Evolutionary conservation across 306 rosid genomes (phyloP).

Genomic region (Oemleria cerasiformis): DNA sequence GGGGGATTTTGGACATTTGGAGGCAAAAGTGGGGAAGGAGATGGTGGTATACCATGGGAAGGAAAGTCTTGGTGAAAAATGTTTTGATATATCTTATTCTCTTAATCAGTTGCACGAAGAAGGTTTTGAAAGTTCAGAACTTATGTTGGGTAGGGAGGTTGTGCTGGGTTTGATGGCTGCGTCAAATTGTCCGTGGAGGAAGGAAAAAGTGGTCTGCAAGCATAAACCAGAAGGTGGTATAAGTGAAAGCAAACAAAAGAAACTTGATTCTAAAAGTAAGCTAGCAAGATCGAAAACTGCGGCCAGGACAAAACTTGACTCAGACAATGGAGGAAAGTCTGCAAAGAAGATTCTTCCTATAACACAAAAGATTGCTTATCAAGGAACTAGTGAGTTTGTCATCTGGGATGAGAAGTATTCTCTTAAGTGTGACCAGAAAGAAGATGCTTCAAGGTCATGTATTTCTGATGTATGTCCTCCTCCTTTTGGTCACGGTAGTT

Average conservation of each 20-base stretch:
- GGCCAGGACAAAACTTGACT: conserved; percentile 37
- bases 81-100: conserved; percentile 11
- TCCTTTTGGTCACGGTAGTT: conserved; percentile 43
- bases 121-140: conserved; percentile 19
- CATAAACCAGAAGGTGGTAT: conserved; percentile 25
- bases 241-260: conserved; percentile 45
- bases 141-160: conserved; percentile 31
- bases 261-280: conserved; percentile 18
- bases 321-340: conserved; percentile 27
- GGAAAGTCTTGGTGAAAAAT: conserved; percentile 24
- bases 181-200: conserved; percentile 57
- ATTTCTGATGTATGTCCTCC: conserved; percentile 36
- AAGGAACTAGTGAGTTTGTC: conserved; percentile 40
- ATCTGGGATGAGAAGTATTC: conserved; percentile 31
- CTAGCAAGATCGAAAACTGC: conserved; percentile 33
- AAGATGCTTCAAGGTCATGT: conserved; percentile 23
- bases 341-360: conserved; percentile 26
- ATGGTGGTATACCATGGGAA: conserved; percentile 33
- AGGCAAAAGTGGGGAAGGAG: conserved; percentile 40
- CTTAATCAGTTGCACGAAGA: conserved; percentile 19
- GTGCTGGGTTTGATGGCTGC: conserved; percentile 60
- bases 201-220: conserved; percentile 33
- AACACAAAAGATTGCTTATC: conserved; percentile 23
- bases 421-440: conserved; percentile 23
- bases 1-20: conserved; percentile 19